Evolutionary conservation across 1,139 yeast genomes (phyloP).

Genomic region (Schwanniomyces etchellsii): DNA sequence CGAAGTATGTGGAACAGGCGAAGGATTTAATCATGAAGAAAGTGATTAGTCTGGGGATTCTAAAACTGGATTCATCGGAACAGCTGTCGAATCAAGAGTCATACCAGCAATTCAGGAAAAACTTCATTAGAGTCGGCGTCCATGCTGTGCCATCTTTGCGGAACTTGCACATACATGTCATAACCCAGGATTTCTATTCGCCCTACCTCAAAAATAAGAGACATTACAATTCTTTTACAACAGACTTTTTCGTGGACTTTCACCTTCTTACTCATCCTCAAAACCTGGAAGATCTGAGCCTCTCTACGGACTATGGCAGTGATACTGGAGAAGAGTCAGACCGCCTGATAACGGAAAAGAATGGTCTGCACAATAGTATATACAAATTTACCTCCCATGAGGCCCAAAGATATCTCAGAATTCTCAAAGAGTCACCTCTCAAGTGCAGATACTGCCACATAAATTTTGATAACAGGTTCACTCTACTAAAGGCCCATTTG

Average conservation of each 20-base stretch:
- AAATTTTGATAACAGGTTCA: constrained; percentile 43
- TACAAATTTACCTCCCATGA: no score
- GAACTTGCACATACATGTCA: constrained; percentile 69
- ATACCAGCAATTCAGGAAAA: constrained; percentile 25
- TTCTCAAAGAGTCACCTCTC: constrained; percentile 29
- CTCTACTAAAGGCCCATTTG: constrained; percentile 44
- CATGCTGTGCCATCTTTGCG: constrained; percentile 68
- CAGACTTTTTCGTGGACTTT: constrained; percentile 58
- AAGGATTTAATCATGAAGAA: constrained; percentile 22
- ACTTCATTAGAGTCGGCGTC: constrained; percentile 54
- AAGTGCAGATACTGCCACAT: constrained; percentile 45
- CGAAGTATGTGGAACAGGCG: constrained; percentile 38
- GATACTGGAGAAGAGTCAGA: neutral
- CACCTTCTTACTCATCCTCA: constrained; percentile 11
- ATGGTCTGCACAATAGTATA: no score
- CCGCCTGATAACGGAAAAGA: neutral
- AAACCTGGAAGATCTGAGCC: neutral
- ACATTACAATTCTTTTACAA: constrained; percentile 70
- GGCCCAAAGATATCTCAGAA: constrained; percentile 14
- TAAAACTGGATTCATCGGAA: constrained; percentile 8
- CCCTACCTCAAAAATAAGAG: constrained; percentile 49
- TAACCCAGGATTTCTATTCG: constrained; percentile 60
- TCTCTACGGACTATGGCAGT: neutral
- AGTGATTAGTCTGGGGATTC: constrained; percentile 12
- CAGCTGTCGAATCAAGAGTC: constrained; percentile 9